phyloP scores from a whole-genome alignment of 2,329 filamentous ascomycete species.

The Aspergillus brunneoviolaceus region DNA sequence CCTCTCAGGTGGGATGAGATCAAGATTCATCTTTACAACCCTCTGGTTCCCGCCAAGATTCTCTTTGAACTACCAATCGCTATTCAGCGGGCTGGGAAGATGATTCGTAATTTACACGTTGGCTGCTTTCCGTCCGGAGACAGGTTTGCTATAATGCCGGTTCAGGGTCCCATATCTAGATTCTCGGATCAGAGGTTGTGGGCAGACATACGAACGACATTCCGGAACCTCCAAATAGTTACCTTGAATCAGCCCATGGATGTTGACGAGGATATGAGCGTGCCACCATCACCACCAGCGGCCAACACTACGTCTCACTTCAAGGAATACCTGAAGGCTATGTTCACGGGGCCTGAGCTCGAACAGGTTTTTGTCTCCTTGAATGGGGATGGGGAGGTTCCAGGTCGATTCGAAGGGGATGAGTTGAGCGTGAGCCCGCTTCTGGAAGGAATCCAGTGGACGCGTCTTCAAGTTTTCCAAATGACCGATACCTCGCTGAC shows the following conservation, averaged over 20 bases:
- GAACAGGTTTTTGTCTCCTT: not conserved
- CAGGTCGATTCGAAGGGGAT: too few species aligned
- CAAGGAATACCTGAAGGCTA: not conserved
- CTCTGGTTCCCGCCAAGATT: not conserved
- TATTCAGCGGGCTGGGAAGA: not conserved
- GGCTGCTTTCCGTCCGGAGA: not conserved
- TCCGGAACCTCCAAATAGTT: not conserved
- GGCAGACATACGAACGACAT: not conserved
- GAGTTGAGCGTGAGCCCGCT: not conserved
- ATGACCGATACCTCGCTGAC: not conserved
- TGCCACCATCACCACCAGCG: too few species aligned
- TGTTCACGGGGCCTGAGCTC: not conserved
- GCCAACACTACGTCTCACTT: not conserved
- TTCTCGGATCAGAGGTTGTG: not conserved
- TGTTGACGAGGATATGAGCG: too few species aligned
- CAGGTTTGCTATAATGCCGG: not conserved
- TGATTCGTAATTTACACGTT: not conserved
- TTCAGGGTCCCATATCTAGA: not conserved
- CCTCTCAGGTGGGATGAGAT: not conserved
- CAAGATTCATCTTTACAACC: not conserved
- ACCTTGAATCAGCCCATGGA: not conserved
- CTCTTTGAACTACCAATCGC: not conserved
- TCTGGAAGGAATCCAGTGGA: not conserved
- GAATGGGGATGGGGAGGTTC: not conserved
- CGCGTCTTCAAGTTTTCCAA: not conserved